phyloP scores from a whole-genome alignment of 192 early-diverging fungal genomes.

The Backusella mclennaniae region DNA sequence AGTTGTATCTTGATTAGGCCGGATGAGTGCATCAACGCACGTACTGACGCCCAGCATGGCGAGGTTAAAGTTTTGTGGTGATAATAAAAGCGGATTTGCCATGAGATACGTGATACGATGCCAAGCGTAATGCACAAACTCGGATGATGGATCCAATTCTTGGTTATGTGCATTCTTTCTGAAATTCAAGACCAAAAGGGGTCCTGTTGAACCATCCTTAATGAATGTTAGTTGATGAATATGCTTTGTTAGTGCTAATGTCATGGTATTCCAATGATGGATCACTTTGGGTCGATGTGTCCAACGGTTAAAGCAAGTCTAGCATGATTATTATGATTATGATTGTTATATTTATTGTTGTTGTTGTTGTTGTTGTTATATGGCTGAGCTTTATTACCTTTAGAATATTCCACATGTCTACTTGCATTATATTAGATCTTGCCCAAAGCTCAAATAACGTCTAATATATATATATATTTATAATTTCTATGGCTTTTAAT shows the following conservation, averaged over 20 bases:
- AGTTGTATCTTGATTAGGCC: conserved; percentile 22
- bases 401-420: conserved; percentile 78
- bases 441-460: conserved; percentile 77
- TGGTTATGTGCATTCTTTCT: conserved; percentile 44
- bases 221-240: conserved; percentile 66
- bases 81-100: conserved; percentile 46
- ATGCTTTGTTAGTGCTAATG: conserved; percentile 60
- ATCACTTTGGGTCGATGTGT: conserved; percentile 68
- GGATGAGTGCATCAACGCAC: conserved; percentile 52
- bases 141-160: conserved; percentile 50
- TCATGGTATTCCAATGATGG: conserved; percentile 71
- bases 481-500: not conserved
- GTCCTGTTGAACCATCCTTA: conserved; percentile 52
- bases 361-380: not conserved
- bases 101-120: conserved; percentile 61
- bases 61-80: conserved; percentile 45
- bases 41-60: conserved; percentile 53
- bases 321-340: too few species aligned
- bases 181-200: conserved; percentile 49
- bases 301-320: conserved; percentile 64
- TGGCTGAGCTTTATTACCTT: conserved; percentile 35
- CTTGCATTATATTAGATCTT: conserved; percentile 56
- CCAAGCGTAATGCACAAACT: conserved; percentile 75
- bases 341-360: too few species aligned
- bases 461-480: conserved; percentile 29